Evolutionary conservation across 768 basidiomycete species (phyloP).

Genomic region (Amanita fuliginea): DNA sequence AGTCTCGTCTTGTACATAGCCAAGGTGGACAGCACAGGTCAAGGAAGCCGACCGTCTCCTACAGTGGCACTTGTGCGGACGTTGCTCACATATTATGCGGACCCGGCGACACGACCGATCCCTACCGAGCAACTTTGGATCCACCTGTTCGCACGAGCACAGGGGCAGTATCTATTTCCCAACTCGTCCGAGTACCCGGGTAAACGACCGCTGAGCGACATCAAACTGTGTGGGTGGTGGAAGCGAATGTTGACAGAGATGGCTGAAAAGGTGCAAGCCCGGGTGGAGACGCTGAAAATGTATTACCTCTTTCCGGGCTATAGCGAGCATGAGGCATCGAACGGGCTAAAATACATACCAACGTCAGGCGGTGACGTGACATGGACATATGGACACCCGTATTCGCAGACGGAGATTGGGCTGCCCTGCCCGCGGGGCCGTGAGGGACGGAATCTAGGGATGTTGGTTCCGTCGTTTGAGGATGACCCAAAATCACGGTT

Average conservation of each 20-base stretch:
- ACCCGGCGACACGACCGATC: conserved; percentile 52
- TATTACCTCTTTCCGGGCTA: conserved; percentile 68
- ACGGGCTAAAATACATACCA: conserved; percentile 34
- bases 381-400: conserved; percentile 82
- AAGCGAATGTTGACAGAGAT: conserved; percentile 57
- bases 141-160: conserved; percentile 85
- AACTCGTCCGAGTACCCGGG: conserved; percentile 61
- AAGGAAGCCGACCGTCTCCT: conserved; percentile 50
- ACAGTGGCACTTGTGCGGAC: conserved; percentile 59
- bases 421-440: conserved; percentile 29
- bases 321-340: conserved; percentile 52
- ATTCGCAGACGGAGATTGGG: conserved; percentile 39
- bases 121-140: conserved; percentile 54
- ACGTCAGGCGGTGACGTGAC: conserved; percentile 8
- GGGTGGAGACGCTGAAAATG: conserved; percentile 23
- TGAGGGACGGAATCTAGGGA: conserved; percentile 42
- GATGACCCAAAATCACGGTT: conserved; percentile 96
- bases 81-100: conserved; percentile 53
- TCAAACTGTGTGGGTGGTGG: conserved; percentile 90
- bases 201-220: conserved; percentile 70
- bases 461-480: conserved; percentile 83
- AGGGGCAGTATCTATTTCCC: conserved; percentile 89
- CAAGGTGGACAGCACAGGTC: conserved; percentile 91
- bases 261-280: conserved; percentile 26
- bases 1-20: conserved; percentile 79